Conservation (phyloP, 2,329 filamentous ascomycete species). For the Metarhizium robertsii region DNA sequence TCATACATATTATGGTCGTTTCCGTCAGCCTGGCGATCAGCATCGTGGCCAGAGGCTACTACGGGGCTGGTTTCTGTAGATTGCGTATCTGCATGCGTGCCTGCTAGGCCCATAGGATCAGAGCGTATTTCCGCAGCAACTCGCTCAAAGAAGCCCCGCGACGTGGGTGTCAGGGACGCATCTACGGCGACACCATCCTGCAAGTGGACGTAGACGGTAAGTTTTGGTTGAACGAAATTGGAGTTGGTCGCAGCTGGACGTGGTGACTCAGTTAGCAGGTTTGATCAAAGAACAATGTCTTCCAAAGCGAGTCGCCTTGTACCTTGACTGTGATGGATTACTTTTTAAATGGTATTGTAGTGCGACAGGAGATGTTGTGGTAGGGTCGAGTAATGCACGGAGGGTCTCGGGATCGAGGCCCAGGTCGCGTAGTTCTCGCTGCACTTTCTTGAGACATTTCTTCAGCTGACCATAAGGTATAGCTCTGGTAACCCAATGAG, state of each 20-base stretch:
- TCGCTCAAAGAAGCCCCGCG: slow-evolving; percentile 52
- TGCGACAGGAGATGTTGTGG: slow-evolving; percentile 34
- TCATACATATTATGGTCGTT: slow-evolving; percentile 14
- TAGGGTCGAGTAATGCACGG: slow-evolving; percentile 49
- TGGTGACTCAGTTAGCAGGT: neutral
- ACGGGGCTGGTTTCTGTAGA: neutral
- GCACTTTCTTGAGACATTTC: slow-evolving; percentile 78
- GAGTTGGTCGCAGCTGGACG: slow-evolving; percentile 28
- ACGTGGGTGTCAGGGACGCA: slow-evolving; percentile 56
- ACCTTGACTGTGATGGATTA: slow-evolving; percentile 12
- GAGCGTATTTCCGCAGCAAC: slow-evolving; percentile 38
- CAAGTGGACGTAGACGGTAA: slow-evolving; percentile 61
- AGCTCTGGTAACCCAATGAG: slow-evolving; percentile 62
- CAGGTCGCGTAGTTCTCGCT: slow-evolving; percentile 57
- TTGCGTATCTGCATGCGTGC: slow-evolving; percentile 4
- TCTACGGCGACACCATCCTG: slow-evolving; percentile 58
- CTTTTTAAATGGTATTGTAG: slow-evolving; percentile 49
- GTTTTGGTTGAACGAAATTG: slow-evolving; percentile 51
- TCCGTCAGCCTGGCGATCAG: neutral
- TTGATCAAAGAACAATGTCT: neutral
- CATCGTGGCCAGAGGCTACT: neutral
- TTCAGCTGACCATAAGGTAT: slow-evolving; percentile 81
- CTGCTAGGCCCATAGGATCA: slow-evolving; percentile 2
- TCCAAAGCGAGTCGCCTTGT: neutral
- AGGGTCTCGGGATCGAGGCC: slow-evolving; percentile 67